Conservation (phyloP, 495 filamentous ascomycete genomes). For the Podospora pseudocomata region DNA sequence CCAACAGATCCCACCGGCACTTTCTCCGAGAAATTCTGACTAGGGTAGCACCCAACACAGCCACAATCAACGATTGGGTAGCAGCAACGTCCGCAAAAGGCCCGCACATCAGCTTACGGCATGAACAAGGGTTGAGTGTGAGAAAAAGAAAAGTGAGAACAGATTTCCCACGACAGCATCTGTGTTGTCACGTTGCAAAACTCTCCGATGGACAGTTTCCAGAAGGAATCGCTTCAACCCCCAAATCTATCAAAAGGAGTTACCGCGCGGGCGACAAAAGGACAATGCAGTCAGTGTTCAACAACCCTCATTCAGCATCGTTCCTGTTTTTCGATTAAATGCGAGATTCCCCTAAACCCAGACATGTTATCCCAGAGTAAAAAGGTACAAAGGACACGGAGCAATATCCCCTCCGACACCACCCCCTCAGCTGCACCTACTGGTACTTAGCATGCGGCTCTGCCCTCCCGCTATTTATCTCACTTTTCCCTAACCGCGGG, state of each 20-base stretch:
- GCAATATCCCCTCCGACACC: background rate
- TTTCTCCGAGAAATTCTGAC: background rate
- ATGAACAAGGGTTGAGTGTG: background rate
- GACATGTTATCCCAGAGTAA: background rate
- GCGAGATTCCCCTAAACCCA: too few species aligned
- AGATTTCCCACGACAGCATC: background rate
- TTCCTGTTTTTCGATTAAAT: too few species aligned
- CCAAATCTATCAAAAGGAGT: background rate
- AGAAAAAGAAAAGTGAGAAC: background rate
- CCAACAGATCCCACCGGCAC: background rate
- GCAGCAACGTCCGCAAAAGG: conserved; percentile 5
- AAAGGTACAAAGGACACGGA: background rate
- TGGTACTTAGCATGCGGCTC: background rate
- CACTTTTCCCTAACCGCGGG: background rate
- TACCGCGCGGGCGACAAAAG: background rate
- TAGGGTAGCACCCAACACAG: conserved; percentile 5
- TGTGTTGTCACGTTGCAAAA: background rate
- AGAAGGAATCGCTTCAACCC: background rate
- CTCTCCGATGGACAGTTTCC: background rate
- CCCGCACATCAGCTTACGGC: conserved; percentile 11
- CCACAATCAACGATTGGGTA: conserved; percentile 5
- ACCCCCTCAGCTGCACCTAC: background rate
- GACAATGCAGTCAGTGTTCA: background rate
- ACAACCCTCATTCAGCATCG: too few species aligned
- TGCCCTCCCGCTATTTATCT: background rate